phyloP scores from a whole-genome alignment of 331 rosid species.

The Malus hybrid region DNA sequence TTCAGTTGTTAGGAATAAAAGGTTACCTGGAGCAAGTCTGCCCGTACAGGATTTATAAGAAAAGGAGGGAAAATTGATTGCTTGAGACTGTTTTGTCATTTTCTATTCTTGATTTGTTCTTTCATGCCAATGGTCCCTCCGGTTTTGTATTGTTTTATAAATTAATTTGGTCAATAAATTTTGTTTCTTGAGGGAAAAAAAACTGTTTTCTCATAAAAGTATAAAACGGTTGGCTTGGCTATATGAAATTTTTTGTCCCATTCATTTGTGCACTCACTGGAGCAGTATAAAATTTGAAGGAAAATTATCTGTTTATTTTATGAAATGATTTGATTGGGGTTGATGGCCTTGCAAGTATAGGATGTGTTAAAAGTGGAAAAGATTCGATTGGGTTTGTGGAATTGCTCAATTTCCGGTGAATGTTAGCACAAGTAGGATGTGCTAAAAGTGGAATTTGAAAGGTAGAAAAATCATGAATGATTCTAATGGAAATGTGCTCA shows the following conservation, averaged over 20 bases:
- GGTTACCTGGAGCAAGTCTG: not conserved
- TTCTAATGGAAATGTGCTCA: no score
- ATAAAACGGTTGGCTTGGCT: not conserved
- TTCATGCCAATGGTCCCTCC: not conserved
- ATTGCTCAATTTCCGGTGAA: not conserved
- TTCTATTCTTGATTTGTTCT: not conserved
- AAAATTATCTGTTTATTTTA: not conserved
- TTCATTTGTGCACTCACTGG: not conserved
- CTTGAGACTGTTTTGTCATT: not conserved
- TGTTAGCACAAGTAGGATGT: no score
- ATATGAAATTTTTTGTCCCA: not conserved
- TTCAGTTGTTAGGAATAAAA: not conserved
- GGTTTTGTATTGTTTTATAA: not conserved
- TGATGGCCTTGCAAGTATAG: not conserved
- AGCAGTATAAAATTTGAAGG: not conserved
- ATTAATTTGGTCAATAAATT: not conserved
- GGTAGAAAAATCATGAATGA: no score
- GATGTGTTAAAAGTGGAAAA: no score
- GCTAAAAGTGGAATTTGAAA: no score
- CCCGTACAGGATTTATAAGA: not conserved
- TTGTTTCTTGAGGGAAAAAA: not conserved
- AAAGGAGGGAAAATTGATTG: not conserved
- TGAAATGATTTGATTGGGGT: not conserved
- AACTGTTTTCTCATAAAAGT: not conserved
- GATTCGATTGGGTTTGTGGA: no score